phyloP scores from a whole-genome alignment of 2,329 filamentous ascomycete species.

The Ceratocystis cubensis region DNA sequence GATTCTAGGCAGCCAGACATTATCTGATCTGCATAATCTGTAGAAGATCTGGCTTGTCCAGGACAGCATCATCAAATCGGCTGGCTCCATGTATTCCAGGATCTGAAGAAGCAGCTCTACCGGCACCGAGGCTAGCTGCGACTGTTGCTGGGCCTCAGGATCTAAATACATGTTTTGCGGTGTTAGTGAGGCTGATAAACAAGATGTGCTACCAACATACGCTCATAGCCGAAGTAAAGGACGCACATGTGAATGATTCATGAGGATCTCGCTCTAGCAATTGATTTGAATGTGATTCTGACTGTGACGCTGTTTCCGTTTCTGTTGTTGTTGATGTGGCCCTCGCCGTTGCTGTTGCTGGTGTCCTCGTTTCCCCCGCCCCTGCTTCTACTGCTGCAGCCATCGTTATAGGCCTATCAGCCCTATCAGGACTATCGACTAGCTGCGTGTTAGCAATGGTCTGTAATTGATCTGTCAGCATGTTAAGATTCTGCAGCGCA shows the following conservation, averaged over 20 bases:
- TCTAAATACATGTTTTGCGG: not conserved
- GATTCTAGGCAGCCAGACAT: slow-evolving; percentile 59
- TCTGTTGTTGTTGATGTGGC: not conserved
- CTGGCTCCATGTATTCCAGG: slow-evolving; percentile 50
- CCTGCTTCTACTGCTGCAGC: too few relatives aligned
- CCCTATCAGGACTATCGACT: not conserved
- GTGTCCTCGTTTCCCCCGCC: too few relatives aligned
- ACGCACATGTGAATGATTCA: not conserved
- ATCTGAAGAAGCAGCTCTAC: slow-evolving; percentile 64
- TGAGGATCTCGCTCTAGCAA: not conserved
- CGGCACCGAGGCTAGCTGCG: slow-evolving; percentile 46
- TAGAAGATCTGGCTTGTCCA: slow-evolving; percentile 50
- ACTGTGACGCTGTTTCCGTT: not conserved
- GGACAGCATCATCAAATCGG: slow-evolving; percentile 49
- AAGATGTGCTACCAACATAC: not conserved
- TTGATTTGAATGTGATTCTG: not conserved
- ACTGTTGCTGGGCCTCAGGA: not conserved
- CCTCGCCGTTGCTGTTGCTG: not conserved
- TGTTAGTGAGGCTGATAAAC: not conserved
- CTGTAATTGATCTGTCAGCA: slow-evolving; percentile 6
- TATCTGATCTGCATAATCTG: slow-evolving; percentile 49
- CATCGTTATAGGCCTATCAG: too few relatives aligned
- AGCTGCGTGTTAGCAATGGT: not conserved
- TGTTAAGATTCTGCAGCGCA: slow-evolving; percentile 8
- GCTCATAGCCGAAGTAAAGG: not conserved